These are phyloP conservation scores for Boletus bicolor DNA, from an alignment of 768 basidiomycete genomes.

Conservation along the genomic window DNA sequence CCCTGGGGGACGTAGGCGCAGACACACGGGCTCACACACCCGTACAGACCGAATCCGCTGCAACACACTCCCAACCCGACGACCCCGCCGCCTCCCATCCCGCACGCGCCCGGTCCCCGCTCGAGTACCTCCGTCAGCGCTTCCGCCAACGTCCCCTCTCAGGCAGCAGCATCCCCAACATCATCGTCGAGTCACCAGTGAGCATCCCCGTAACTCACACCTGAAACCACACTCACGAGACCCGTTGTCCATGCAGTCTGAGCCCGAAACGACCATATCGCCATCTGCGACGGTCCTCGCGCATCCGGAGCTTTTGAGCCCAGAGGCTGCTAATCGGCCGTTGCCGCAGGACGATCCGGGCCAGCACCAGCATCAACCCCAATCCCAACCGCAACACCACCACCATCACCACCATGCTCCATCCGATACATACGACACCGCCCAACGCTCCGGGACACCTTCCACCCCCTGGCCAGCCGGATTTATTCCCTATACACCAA, in stretches of 20 bases:
- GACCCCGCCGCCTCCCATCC: slow-evolving; percentile 4
- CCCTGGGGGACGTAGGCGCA: slow-evolving; percentile 20
- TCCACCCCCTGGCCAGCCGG: slow-evolving; percentile 16
- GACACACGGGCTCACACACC: slow-evolving; percentile 18
- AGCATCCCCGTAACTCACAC: slow-evolving; percentile 5
- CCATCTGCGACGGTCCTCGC: slow-evolving; percentile 26
- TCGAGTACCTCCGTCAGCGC: slow-evolving; percentile 25
- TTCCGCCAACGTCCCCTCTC: slow-evolving; percentile 33
- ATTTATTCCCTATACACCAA: slow-evolving; percentile 13
- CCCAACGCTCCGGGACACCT: slow-evolving; percentile 13
- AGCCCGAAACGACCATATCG: slow-evolving; percentile 37
- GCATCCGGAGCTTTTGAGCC: slow-evolving; percentile 43
- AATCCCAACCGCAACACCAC: background rate
- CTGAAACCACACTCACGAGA: background rate
- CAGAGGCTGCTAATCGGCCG: slow-evolving; percentile 36
- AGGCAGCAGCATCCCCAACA: slow-evolving; percentile 37
- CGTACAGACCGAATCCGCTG: slow-evolving; percentile 4
- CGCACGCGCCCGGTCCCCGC: slow-evolving; percentile 16
- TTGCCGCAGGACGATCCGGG: slow-evolving; percentile 20
- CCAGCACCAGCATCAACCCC: background rate
- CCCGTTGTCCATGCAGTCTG: slow-evolving; percentile 35
- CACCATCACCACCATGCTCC: background rate
- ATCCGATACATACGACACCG: background rate
- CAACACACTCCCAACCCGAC: background rate
- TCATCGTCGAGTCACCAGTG: slow-evolving; percentile 48